A percentile compares a stretch with the other conserved stretches of the same genome.
These are phyloP conservation scores for Rubus parviflorus DNA, from an alignment of 306 rosid genomes.

Conservation along the genomic window DNA sequence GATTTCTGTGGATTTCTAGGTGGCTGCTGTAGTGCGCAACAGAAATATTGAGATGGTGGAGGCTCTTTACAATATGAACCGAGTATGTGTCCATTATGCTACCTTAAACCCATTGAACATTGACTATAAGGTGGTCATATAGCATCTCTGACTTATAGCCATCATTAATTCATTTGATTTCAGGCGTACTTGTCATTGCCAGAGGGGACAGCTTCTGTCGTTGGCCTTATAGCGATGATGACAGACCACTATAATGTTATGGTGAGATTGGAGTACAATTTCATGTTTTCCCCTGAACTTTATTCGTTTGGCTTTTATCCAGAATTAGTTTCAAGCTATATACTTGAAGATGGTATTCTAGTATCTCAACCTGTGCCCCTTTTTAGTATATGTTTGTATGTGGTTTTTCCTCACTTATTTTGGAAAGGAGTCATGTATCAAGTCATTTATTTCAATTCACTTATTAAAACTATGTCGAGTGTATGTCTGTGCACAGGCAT, in stretches of 20 bases:
- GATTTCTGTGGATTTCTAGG: constrained; percentile 48
- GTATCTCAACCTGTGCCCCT: neutral
- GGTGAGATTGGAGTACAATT: constrained; percentile 43
- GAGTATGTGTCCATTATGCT: constrained; percentile 43
- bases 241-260: constrained; percentile 79
- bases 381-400: neutral
- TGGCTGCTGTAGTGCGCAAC: constrained; percentile 50
- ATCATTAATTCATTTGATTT: constrained; percentile 24
- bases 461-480: neutral
- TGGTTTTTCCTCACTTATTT: neutral
- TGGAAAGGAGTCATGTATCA: neutral
- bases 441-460: neutral
- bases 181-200: constrained; percentile 93
- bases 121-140: constrained; percentile 14
- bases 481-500: neutral
- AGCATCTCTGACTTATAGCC: constrained; percentile 15
- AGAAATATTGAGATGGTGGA: constrained; percentile 75
- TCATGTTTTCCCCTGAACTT: constrained; percentile 10
- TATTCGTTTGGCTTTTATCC: neutral
- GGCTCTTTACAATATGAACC: constrained; percentile 68
- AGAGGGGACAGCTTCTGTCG: constrained; percentile 83
- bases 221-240: constrained; percentile 84
- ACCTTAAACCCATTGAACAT: constrained; percentile 6
- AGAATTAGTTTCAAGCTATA: neutral
- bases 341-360: neutral